Evolutionary conservation across 2,329 filamentous ascomycete genomes (phyloP).

Genomic region (Colletotrichum orbiculare): DNA sequence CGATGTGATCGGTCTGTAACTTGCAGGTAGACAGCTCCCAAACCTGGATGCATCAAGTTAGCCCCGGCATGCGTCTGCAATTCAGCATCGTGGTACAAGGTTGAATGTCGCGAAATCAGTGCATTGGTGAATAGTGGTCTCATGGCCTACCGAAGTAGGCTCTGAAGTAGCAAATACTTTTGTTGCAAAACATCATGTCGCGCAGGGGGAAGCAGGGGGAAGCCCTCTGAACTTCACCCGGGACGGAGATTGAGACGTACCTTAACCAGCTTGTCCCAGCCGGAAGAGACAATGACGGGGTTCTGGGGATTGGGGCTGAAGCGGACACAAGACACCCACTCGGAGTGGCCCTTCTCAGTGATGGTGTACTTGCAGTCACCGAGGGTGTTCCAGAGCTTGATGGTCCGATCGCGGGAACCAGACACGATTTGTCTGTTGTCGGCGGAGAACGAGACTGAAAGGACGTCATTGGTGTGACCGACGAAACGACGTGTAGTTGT

Average conservation of each 20-base stretch:
- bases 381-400: constrained; percentile 99
- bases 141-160: constrained; percentile 83
- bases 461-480: constrained; percentile 99
- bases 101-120: constrained; percentile 69
- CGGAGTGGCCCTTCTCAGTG: constrained; percentile 99
- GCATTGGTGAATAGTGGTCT: constrained; percentile 95
- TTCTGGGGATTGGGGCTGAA: constrained; percentile 99
- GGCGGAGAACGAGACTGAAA: constrained; percentile 99
- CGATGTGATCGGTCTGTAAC: constrained; percentile 99
- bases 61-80: constrained; percentile 33
- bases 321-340: constrained; percentile 99
- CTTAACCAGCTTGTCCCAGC: constrained; percentile 99
- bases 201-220: not conserved
- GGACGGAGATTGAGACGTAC: constrained; percentile 67
- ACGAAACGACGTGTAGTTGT: constrained; percentile 98
- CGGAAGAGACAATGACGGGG: constrained; percentile 97
- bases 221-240: not conserved
- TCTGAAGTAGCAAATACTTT: constrained; percentile 99
- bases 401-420: constrained; percentile 96
- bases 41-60: constrained; percentile 71
- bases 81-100: constrained; percentile 1
- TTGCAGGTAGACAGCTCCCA: constrained; percentile 99
- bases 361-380: constrained; percentile 99
- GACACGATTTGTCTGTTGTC: constrained; percentile 99
- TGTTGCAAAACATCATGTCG: constrained; percentile 89